Evolutionary conservation across 2,329 filamentous ascomycete genomes (phyloP), one percentile per base, ranked within the genome.

Genomic region (Zopfia rhizophila): DNA sequence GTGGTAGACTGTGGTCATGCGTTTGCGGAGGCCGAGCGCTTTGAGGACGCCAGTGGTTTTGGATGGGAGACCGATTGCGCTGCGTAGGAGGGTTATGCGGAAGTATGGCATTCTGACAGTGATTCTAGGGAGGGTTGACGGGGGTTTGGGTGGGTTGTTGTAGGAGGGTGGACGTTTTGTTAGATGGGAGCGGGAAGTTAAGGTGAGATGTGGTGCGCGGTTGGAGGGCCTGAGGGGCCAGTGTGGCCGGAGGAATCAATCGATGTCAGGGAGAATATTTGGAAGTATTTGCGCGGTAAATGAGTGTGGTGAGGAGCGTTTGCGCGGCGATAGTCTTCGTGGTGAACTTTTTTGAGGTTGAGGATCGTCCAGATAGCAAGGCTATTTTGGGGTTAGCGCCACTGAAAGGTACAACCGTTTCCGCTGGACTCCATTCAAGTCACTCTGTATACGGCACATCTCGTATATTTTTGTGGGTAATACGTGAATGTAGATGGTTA

Each of bases 21-120:
- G 89, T 71, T 89, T 90, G 63, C 87, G 89, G 55, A 97, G 84
- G 45, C 92, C 92, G 49, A 97, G 88, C 13, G 92, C 89, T 52
- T 86, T 82, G 45, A 97, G 88, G 14, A 93, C 90, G 67, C 89
- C 90, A 69, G 85, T 83, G 50, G 87, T 89, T 67, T 90, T 88
- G 65, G 83, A 76, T 5, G 78, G 92, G 33, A 97, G 85, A 52
- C 92, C 92, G 74, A 97, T 97, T 64, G 88, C 87, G 45, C 88
- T 92, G 68, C 92, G 90, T 75, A 94, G 84, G 45, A 96, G 88
- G 36, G 91, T 96, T 72, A 97, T 90, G 69, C 90, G 88, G 81
- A 97, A 97, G 80, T 83, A 96, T 46, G 86, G 80, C 87, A 91
- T 91, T 42, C 22, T 38, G 29, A n/a, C 25, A n/a, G 31, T 35